Percentiles rank a stretch among this genome's conserved stretches.
These are phyloP conservation scores for Chrysochromulina tobinii DNA, from an alignment of 78 protist species.

Conservation along the genomic window DNA sequence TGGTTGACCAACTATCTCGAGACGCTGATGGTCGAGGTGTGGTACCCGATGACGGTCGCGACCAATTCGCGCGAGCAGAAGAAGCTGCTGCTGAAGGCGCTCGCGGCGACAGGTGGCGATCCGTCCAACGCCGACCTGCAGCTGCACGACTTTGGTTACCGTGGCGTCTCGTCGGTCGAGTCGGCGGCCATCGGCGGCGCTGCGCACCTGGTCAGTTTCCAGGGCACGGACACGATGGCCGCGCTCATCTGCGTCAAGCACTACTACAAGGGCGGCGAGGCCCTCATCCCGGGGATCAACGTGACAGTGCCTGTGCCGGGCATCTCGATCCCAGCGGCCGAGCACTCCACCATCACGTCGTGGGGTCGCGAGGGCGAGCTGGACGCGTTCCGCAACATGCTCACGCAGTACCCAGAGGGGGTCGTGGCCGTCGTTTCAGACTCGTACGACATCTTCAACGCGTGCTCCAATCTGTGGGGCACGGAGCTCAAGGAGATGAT, in stretches of 20 bases:
- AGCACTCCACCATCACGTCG: constrained; percentile 55
- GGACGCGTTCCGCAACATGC: constrained; percentile 41
- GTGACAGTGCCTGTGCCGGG: neutral
- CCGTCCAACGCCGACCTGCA: neutral
- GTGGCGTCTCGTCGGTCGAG: constrained; percentile 41
- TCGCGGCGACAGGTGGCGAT: constrained; percentile 13
- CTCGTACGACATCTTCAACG: constrained; percentile 46
- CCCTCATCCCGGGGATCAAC: too few relatives aligned
- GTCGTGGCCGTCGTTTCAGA: constrained; percentile 49
- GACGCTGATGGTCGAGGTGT: constrained; percentile 48
- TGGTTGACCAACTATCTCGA: constrained; percentile 59
- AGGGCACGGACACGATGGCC: constrained; percentile 53
- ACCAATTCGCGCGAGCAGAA: constrained; percentile 48
- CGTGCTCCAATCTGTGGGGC: constrained; percentile 29
- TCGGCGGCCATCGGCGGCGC: constrained; percentile 39
- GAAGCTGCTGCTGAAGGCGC: neutral
- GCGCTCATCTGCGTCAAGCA: neutral
- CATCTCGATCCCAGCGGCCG: constrained; percentile 52
- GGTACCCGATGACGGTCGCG: constrained; percentile 61
- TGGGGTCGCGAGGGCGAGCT: constrained; percentile 34
- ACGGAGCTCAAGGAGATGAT: constrained; percentile 20
- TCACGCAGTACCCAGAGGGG: constrained; percentile 36
- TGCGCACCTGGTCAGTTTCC: constrained; percentile 52
- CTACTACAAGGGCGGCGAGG: neutral
- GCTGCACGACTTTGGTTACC: constrained; percentile 54